Percentiles rank a stretch among this genome's conserved stretches.
phyloP scores from a whole-genome alignment of 441 rosid genomes.

The Erodium texanum region DNA sequence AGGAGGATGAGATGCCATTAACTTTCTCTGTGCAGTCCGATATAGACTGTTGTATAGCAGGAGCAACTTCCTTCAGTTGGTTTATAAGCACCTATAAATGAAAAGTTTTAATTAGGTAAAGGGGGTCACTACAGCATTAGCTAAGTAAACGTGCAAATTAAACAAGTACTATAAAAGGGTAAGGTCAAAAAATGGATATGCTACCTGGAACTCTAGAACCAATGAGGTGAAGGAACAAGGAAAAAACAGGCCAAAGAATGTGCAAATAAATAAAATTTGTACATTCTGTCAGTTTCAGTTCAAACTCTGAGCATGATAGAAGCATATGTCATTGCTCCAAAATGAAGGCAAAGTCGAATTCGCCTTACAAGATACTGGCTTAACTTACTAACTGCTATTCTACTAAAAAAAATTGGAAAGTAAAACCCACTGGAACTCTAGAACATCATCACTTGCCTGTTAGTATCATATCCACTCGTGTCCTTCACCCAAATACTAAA shows the following conservation, averaged over 20 bases:
- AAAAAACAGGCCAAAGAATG: not conserved
- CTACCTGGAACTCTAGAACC: constrained; percentile 13
- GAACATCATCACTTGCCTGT: not conserved
- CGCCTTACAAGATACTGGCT: constrained; percentile 4
- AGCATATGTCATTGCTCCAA: not conserved
- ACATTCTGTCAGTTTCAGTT: constrained; percentile 1
- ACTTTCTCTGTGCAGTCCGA: constrained; percentile 77
- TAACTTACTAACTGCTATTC: not conserved
- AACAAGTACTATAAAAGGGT: not conserved
- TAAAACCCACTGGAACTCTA: not conserved
- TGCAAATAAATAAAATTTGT: constrained; percentile 1
- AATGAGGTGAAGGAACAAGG: constrained; percentile 1
- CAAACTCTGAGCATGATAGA: not conserved
- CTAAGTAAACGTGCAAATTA: not conserved
- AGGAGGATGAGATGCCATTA: constrained; percentile 55
- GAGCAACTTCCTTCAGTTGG: constrained; percentile 91
- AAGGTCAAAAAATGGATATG: not conserved
- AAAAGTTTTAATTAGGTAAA: constrained; percentile 20
- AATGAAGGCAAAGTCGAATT: not conserved
- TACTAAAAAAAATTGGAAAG: constrained; percentile 1
- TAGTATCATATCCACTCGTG: no score
- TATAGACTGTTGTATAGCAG: constrained; percentile 82
- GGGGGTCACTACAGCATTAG: constrained; percentile 2
- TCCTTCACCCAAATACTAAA: no score
- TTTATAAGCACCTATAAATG: constrained; percentile 77